Base-by-base conservation (phyloP, 2,329 filamentous ascomycete species). In the Alternaria sp. region DNA sequence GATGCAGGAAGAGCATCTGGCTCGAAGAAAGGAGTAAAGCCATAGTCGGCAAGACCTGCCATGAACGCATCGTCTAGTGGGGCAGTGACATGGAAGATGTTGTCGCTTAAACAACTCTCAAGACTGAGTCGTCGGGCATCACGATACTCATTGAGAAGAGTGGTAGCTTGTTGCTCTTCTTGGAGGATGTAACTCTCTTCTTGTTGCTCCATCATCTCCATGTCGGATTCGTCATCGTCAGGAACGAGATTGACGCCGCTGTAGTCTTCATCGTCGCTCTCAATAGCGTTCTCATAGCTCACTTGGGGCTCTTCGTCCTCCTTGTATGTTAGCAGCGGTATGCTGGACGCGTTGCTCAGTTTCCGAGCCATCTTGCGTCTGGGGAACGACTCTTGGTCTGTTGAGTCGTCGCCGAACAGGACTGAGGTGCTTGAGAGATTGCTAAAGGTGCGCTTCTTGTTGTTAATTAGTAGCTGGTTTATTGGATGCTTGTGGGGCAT, bases 231-330 rank as follows among this genome's bases (percentile, higher is more conserved):
- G 10, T 87, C 89, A 41, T 75, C 72, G 68, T 93, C 91, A 66
- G 86, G 91, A 60, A 96, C 89, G 50, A 92, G 86, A 72, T 94
- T 90, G 59, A 96, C 89, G 36, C 87, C 89, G 52, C 84, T 86
- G 70, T 92, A 90, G 59, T 89, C 86, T 62, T 79, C 77, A 62
- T 78, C 76, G 50, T 78, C 74, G 54, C 68, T 74, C 50, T 75
- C 74, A 50, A 77, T 76, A 42, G 72, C 74, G 64, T 77, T 74
- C 44, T 78, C 76, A 61, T 66, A 62, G n/a, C 63, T 58, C 48
- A 65, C 51, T 54, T 63, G 60, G 13, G 56, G 41, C 8, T 61
- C 56, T 33, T 69, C 63, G 58, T 64, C 61, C 58, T 72, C 63
- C 48, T 71, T 71, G 55, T 78, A 78, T 7, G 74, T 72, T 48